Conservation (phyloP, 2,329 filamentous ascomycete genomes). For the Botrytis sinoallii region DNA sequence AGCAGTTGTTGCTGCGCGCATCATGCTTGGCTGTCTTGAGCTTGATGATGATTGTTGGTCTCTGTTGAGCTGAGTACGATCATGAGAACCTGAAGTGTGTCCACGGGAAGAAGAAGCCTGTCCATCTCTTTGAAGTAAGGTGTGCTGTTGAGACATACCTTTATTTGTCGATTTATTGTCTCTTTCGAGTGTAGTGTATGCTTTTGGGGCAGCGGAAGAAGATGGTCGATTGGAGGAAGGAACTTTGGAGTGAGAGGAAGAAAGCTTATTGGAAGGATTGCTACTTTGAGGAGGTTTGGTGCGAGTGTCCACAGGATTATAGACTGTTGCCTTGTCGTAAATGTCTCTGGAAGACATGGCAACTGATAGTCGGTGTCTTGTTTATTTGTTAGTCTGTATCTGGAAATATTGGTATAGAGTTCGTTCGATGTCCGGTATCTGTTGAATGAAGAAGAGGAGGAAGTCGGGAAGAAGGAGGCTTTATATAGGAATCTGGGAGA, state of each 20-base stretch:
- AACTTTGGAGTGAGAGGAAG: not conserved
- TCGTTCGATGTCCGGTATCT: not conserved
- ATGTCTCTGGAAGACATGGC: conserved; percentile 14
- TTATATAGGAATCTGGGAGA: not conserved
- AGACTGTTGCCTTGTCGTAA: conserved; percentile 7
- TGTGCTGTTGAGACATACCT: not conserved
- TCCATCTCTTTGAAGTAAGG: not conserved
- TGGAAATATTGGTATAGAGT: not conserved
- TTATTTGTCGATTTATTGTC: not conserved
- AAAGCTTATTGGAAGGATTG: not conserved
- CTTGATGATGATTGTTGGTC: not conserved
- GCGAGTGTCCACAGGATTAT: not conserved
- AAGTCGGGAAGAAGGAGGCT: not conserved
- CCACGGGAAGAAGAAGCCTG: not conserved
- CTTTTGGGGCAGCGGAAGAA: not conserved
- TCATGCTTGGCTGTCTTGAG: not conserved
- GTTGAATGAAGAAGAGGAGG: not conserved
- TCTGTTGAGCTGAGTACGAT: not conserved
- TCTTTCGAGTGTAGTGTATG: not conserved
- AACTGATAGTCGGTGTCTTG: not conserved
- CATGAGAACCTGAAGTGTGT: too few relatives aligned
- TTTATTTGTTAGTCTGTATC: not conserved
- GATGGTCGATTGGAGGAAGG: not conserved
- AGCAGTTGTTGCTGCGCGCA: conserved; percentile 7
- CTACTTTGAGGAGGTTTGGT: not conserved